Evolutionary conservation across 305 asterid genomes (phyloP).

Genomic region (Fraxinus platypoda): DNA sequence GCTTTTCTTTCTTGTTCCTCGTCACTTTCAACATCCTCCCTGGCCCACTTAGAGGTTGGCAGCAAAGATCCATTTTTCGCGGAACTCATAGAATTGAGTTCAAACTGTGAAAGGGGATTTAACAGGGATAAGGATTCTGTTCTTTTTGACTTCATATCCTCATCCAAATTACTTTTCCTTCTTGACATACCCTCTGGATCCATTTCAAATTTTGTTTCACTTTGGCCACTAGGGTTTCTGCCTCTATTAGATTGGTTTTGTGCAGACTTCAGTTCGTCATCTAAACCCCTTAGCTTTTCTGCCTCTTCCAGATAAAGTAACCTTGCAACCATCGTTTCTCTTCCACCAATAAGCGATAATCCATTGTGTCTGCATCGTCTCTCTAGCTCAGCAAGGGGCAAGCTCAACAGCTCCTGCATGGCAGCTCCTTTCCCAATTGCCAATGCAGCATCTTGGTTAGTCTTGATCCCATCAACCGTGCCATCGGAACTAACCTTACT

Average conservation of each 20-base stretch:
- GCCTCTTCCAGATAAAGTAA: slow-evolving; percentile 92
- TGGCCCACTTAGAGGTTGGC: slow-evolving; percentile 91
- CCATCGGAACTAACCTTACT: slow-evolving; percentile 35
- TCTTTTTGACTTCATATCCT: slow-evolving; percentile 39
- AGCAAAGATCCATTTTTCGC: slow-evolving; percentile 54
- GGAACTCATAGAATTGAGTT: slow-evolving; percentile 33
- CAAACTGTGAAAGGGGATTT: slow-evolving; percentile 36
- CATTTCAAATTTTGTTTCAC: slow-evolving; percentile 46
- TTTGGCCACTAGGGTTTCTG: slow-evolving; percentile 45
- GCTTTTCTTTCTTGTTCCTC: slow-evolving; percentile 64
- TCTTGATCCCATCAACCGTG: slow-evolving; percentile 32
- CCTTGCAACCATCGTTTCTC: slow-evolving; percentile 94
- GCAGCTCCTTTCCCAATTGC: slow-evolving; percentile 63
- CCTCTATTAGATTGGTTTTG: slow-evolving; percentile 59
- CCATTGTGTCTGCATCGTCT: slow-evolving; percentile 68
- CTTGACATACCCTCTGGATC: slow-evolving; percentile 42
- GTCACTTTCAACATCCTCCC: slow-evolving; percentile 81
- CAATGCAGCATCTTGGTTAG: slow-evolving; percentile 50
- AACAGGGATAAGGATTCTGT: slow-evolving; percentile 41
- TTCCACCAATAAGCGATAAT: slow-evolving; percentile 81
- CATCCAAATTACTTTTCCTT: slow-evolving; percentile 50
- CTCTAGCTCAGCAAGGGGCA: slow-evolving; percentile 51
- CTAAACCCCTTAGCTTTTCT: slow-evolving; percentile 78
- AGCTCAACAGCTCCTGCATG: slow-evolving; percentile 46
- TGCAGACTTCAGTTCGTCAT: slow-evolving; percentile 62